A percentile compares a stretch with the other conserved stretches of the same genome.
phyloP scores from a whole-genome alignment of 75 land plant genomes.

The Sequoiadendron giganteum region DNA sequence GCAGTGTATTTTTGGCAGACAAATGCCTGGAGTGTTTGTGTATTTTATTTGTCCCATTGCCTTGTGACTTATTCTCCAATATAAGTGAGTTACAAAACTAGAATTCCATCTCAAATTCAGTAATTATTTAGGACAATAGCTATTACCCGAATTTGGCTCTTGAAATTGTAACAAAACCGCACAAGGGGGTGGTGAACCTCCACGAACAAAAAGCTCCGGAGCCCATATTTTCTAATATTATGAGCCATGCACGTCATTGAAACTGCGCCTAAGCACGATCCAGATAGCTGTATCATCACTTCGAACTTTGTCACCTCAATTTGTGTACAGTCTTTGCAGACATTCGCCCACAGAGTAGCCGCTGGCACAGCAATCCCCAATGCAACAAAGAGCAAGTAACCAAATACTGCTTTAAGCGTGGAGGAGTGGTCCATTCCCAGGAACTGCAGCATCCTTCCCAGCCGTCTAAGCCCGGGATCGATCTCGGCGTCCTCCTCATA shows the following conservation, averaged over 20 bases:
- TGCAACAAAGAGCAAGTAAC: neutral
- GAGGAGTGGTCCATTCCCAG: conserved; percentile 3
- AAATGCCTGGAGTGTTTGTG: too few species aligned
- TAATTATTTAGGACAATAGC: neutral
- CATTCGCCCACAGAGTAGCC: neutral
- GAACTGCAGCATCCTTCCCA: neutral
- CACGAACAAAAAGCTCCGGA: conserved; percentile 62
- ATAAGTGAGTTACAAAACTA: too few species aligned
- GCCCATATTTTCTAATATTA: conserved; percentile 62
- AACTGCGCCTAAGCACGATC: neutral
- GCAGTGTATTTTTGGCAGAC: neutral
- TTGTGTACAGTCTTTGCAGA: neutral
- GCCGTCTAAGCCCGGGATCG: neutral
- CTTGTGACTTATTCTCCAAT: too few species aligned
- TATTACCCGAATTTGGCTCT: conserved; percentile 24
- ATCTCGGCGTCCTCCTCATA: neutral
- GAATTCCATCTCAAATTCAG: too few species aligned
- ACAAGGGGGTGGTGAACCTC: conserved; percentile 22
- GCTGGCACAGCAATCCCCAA: neutral
- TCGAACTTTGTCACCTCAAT: neutral
- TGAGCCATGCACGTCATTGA: conserved; percentile 40
- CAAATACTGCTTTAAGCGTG: neutral
- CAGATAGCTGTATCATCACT: conserved; percentile 6
- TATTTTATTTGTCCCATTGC: too few species aligned
- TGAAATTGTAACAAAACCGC: conserved; percentile 37